These are phyloP conservation scores for Rhodamnia argentea DNA, from an alignment of 345 rosid species.

Conservation along the genomic window DNA sequence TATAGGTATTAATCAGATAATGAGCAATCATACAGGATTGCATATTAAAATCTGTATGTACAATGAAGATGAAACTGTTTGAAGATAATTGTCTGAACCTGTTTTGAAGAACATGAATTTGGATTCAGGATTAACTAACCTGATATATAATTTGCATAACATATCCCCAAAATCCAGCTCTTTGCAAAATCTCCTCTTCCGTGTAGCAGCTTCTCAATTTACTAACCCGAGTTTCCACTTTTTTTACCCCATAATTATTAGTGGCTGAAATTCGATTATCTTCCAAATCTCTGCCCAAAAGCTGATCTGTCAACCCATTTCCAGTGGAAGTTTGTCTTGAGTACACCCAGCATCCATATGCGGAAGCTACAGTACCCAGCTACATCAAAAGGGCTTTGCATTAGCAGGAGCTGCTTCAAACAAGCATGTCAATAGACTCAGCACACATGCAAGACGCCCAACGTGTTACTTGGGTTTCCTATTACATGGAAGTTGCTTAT, in stretches of 20 bases:
- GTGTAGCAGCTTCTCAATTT: conserved; percentile 34
- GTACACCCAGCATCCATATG: conserved; percentile 63
- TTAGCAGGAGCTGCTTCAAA: background rate
- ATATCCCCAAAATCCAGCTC: conserved; percentile 67
- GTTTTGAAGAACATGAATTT: background rate
- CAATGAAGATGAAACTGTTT: background rate
- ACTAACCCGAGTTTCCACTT: conserved; percentile 5
- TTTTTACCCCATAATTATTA: conserved; percentile 8
- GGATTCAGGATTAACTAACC: conserved; percentile 15
- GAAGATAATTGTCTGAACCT: background rate
- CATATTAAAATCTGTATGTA: background rate
- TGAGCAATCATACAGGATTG: background rate
- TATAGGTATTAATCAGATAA: background rate
- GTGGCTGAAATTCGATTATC: background rate
- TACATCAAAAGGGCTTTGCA: conserved; percentile 7
- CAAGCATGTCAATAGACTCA: background rate
- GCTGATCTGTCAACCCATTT: conserved; percentile 12
- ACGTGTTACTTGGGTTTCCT: background rate
- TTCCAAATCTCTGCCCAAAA: conserved; percentile 16
- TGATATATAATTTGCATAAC: conserved; percentile 68
- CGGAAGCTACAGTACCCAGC: conserved; percentile 59
- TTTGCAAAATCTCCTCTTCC: conserved; percentile 26
- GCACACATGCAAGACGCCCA: background rate
- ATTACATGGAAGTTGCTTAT: background rate
- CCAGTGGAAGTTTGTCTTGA: conserved; percentile 5